Conservation (phyloP, 1,284 basidiomycete genomes). For the Coniferiporia weirii region DNA sequence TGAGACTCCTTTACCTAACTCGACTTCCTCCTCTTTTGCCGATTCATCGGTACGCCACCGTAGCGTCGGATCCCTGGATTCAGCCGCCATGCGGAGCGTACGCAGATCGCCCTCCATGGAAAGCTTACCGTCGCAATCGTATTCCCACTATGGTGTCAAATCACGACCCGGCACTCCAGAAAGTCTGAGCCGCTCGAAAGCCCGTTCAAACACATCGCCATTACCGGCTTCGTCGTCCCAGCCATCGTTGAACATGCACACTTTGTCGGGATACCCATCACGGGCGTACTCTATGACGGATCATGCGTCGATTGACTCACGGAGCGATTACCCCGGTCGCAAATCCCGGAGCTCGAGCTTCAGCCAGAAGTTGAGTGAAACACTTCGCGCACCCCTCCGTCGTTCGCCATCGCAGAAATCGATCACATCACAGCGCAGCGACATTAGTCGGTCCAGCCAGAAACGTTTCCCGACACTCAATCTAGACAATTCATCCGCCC, state of each 20-base stretch:
- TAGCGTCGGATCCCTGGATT: conserved; percentile 17
- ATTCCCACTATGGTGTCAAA: not conserved
- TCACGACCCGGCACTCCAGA: conserved; percentile 14
- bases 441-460: conserved; percentile 24
- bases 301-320: conserved; percentile 26
- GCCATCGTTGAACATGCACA: not conserved
- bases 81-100: not conserved
- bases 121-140: conserved; percentile 8
- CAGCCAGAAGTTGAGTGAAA: conserved; percentile 42
- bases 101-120: conserved; percentile 13
- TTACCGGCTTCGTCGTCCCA: conserved; percentile 13
- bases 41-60: conserved; percentile 12
- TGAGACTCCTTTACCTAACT: conserved; percentile 8
- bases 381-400: conserved; percentile 32
- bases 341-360: conserved; percentile 41
- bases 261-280: not conserved
- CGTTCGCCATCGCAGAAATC: conserved; percentile 34
- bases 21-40: conserved; percentile 9
- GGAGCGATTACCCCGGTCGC: conserved; percentile 35
- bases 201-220: conserved; percentile 12
- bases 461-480: conserved; percentile 20
- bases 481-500: conserved; percentile 14
- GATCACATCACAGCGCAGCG: conserved; percentile 21
- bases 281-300: not conserved
- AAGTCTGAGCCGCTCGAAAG: conserved; percentile 4